Percentiles rank a stretch among this genome's conserved stretches.
phyloP scores from a whole-genome alignment of 805 yeast species.

The Saturnispora zaruensis region DNA sequence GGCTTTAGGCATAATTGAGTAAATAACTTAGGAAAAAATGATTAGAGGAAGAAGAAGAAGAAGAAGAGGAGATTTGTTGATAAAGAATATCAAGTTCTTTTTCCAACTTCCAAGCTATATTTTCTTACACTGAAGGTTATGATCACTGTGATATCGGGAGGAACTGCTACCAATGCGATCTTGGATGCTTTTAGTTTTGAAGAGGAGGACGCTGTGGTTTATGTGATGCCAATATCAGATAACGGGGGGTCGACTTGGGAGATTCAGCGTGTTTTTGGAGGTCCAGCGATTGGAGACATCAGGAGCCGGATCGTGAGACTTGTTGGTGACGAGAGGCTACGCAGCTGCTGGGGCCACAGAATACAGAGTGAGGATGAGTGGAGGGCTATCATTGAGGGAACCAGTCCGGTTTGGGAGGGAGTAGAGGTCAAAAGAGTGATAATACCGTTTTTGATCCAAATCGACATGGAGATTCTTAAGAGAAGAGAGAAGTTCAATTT shows the following conservation, averaged over 20 bases:
- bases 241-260: constrained; percentile 96
- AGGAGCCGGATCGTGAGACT: constrained; percentile 72
- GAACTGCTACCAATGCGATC: constrained; percentile 79
- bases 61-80: not conserved
- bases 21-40: not conserved
- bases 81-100: not conserved
- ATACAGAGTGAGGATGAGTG: constrained; percentile 40
- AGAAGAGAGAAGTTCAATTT: constrained; percentile 60
- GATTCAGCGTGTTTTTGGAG: constrained; percentile 76
- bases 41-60: not conserved
- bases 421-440: constrained; percentile 61
- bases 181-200: constrained; percentile 45
- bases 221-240: constrained; percentile 77
- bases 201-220: constrained; percentile 32
- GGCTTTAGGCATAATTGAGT: constrained; percentile 33
- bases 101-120: not conserved
- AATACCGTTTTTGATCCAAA: constrained; percentile 68
- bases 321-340: constrained; percentile 40
- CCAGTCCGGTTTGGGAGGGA: constrained; percentile 57
- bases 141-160: constrained; percentile 51
- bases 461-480: constrained; percentile 68
- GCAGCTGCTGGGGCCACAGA: not conserved
- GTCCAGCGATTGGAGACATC: constrained; percentile 92
- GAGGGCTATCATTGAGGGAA: constrained; percentile 71
- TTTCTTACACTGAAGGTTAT: not conserved